These are phyloP conservation scores for Sporothrix pallida DNA, from an alignment of 2,329 filamentous ascomycete genomes.

Conservation along the genomic window DNA sequence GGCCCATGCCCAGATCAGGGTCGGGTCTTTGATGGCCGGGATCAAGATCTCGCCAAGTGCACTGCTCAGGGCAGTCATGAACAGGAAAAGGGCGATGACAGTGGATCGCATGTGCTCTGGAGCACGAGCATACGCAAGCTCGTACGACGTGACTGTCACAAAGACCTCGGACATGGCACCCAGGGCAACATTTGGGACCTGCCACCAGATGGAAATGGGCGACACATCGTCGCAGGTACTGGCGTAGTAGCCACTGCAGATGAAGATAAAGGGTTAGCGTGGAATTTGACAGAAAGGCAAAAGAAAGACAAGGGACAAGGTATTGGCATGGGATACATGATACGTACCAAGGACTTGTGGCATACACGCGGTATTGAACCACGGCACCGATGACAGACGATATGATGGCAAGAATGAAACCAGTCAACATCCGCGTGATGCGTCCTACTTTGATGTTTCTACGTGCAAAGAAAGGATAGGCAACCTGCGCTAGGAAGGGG, in stretches of 20 bases:
- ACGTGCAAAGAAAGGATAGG: constrained; percentile 63
- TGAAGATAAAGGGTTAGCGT: too few species aligned
- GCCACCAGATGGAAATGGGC: constrained; percentile 59
- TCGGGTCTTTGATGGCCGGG: constrained; percentile 51
- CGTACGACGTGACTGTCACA: constrained; percentile 66
- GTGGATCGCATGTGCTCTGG: constrained; percentile 68
- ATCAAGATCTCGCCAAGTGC: constrained; percentile 55
- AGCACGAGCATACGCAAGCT: constrained; percentile 72
- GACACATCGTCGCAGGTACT: constrained; percentile 48
- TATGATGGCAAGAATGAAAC: constrained; percentile 54
- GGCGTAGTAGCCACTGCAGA: constrained; percentile 49
- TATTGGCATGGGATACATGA: too few species aligned
- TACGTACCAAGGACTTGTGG: constrained; percentile 41
- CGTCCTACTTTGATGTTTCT: constrained; percentile 61
- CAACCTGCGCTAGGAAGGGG: constrained; percentile 55
- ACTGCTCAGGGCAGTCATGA: constrained; percentile 63
- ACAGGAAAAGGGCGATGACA: constrained; percentile 61
- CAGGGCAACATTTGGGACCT: constrained; percentile 57
- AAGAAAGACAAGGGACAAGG: too few species aligned
- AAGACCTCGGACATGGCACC: constrained; percentile 63
- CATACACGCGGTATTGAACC: constrained; percentile 64
- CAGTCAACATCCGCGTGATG: constrained; percentile 61
- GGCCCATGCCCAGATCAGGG: constrained; percentile 52
- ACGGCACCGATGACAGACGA: constrained; percentile 58
- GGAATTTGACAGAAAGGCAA: too few species aligned